Percentiles rank a stretch among this genome's conserved stretches.
Evolutionary conservation across 2,329 filamentous ascomycete genomes (phyloP).

Genomic region (Botrytis squamosa): DNA sequence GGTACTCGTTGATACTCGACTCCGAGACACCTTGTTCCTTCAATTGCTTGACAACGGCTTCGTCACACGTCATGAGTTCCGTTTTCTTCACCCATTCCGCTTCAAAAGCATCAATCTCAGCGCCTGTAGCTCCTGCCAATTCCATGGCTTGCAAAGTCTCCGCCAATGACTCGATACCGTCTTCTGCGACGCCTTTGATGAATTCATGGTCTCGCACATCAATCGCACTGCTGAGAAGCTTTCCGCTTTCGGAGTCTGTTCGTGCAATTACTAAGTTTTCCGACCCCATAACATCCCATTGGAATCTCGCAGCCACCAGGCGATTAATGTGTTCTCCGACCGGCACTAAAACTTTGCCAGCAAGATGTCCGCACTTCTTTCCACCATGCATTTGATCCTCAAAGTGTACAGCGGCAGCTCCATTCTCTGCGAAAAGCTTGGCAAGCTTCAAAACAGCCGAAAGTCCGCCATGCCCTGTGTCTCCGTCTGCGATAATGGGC

Average conservation of each 20-base stretch:
- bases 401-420: slow-evolving; percentile 93
- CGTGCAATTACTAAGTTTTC: slow-evolving; percentile 94
- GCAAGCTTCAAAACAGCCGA: slow-evolving; percentile 93
- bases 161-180: slow-evolving; percentile 73
- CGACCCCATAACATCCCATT: slow-evolving; percentile 97
- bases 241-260: slow-evolving; percentile 93
- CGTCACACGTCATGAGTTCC: slow-evolving; percentile 85
- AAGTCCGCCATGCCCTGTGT: slow-evolving; percentile 91
- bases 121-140: slow-evolving; percentile 67
- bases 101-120: slow-evolving; percentile 84
- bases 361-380: slow-evolving; percentile 97
- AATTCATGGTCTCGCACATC: slow-evolving; percentile 96
- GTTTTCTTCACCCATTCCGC: slow-evolving; percentile 84
- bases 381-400: slow-evolving; percentile 97
- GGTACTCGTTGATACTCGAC: slow-evolving; percentile 66
- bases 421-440: slow-evolving; percentile 96
- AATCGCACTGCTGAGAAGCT: slow-evolving; percentile 83
- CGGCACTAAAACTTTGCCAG: slow-evolving; percentile 92
- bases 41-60: slow-evolving; percentile 79
- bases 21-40: slow-evolving; percentile 61
- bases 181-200: slow-evolving; percentile 81
- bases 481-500: slow-evolving; percentile 93
- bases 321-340: slow-evolving; percentile 96
- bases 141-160: slow-evolving; percentile 93
- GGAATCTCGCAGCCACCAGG: slow-evolving; percentile 85